Evolutionary conservation across 148 eudicot genomes (phyloP), one percentile per base, ranked within the genome.

Genomic region (Heliamphora exappendiculata): DNA sequence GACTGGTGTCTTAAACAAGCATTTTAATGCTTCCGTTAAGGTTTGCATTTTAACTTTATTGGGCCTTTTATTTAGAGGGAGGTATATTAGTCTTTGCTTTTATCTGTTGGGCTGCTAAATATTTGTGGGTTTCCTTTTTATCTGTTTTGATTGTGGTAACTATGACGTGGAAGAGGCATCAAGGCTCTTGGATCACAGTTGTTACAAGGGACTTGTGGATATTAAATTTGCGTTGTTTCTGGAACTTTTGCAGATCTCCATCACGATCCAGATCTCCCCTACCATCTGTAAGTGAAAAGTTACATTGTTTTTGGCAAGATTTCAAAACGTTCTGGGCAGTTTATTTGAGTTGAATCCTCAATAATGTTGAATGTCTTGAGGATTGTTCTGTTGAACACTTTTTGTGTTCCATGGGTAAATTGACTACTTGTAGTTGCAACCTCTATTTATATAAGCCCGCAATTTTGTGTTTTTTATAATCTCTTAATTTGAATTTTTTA

Each of bases 201-300:
- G 82, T 89, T 82, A 83, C 76, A 85, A 80, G 86, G 88, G 84
- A 82, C 85, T 70, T 72, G 78, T 86, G 88, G 92, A 83, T 86
- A 80, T 86, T 86, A 85, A 90, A 82, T 67, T 89, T 26, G 85
- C 82, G 74, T 86, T 88, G 79, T 89, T 91, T 89, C 81, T 91
- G 94, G 91, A 91, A 91, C 90, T 93, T 93, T 91, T 90, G 94
- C 98, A 93, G 98, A 91, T 91, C 98, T 76, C 97, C 83, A 60
- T 88, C 94, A 87, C 90, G 92, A 81, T 90, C 98, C 90, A 86
- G 88, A 78, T 90, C 92, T 67, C 97, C 94, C 9, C 76, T 78
- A 53, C 89, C 87, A 65, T 72, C 91, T 88, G 97, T 92, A 90
- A 92, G 97, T 89, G 28, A 34, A 41, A 63, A 22, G 36, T 53